Conservation (phyloP, 2,329 filamentous ascomycete species). For the Apiospora sp. region DNA sequence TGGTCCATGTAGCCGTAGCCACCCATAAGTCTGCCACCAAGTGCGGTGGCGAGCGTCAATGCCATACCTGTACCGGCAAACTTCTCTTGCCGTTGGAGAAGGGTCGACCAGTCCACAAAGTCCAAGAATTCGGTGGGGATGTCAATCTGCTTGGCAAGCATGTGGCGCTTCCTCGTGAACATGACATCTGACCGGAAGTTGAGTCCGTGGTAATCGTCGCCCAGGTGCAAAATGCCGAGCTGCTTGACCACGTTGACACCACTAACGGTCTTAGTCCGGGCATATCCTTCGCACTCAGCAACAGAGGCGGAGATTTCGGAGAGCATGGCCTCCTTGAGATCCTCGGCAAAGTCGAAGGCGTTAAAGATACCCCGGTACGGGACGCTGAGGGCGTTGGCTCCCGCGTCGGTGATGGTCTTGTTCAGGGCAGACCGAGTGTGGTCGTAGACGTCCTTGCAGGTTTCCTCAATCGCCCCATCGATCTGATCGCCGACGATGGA, state of each 20-base stretch:
- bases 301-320: slow-evolving; percentile 85
- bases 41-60: slow-evolving; percentile 85
- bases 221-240: slow-evolving; percentile 86
- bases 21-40: slow-evolving; percentile 83
- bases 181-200: slow-evolving; percentile 92
- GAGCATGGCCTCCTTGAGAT: slow-evolving; percentile 90
- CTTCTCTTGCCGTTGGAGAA: slow-evolving; percentile 94
- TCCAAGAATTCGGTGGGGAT: slow-evolving; percentile 89
- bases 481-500: slow-evolving; percentile 82
- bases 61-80: slow-evolving; percentile 94
- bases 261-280: slow-evolving; percentile 76
- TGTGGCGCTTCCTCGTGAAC: slow-evolving; percentile 87
- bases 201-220: slow-evolving; percentile 84
- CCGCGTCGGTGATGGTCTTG: slow-evolving; percentile 78
- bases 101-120: slow-evolving; percentile 86
- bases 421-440: slow-evolving; percentile 80
- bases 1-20: slow-evolving; percentile 91
- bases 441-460: slow-evolving; percentile 85
- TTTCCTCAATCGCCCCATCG: slow-evolving; percentile 82
- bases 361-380: slow-evolving; percentile 85
- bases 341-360: slow-evolving; percentile 92
- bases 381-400: slow-evolving; percentile 80
- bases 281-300: slow-evolving; percentile 81
- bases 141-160: slow-evolving; percentile 83
- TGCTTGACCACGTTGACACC: slow-evolving; percentile 90